A percentile compares a stretch with the other conserved stretches of the same genome.
phyloP scores from a whole-genome alignment of 192 early-diverging fungal species.

The Podila epicladia region DNA sequence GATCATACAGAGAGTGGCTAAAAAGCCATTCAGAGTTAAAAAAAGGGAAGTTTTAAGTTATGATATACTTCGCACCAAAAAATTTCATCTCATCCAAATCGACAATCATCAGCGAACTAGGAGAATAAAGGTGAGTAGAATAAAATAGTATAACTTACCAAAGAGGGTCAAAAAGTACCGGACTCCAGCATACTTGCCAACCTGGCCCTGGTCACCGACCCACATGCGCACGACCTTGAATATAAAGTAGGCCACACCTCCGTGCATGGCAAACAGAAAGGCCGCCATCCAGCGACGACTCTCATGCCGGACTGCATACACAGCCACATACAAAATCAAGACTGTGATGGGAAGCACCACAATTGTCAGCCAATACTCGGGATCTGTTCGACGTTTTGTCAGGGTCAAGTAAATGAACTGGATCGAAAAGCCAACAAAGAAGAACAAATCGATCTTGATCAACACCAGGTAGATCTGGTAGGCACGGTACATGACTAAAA shows the following conservation, averaged over 20 bases:
- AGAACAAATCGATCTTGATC: constrained; percentile 88
- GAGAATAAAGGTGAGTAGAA: not conserved
- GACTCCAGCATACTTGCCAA: constrained; percentile 60
- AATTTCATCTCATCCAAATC: not conserved
- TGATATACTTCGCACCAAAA: constrained; percentile 10
- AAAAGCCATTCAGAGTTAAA: not conserved
- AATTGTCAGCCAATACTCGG: constrained; percentile 63
- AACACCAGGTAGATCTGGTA: constrained; percentile 83
- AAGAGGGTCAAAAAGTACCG: constrained; percentile 76
- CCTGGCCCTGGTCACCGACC: constrained; percentile 27
- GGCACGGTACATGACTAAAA: constrained; percentile 64
- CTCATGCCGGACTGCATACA: constrained; percentile 77
- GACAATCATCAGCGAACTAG: constrained; percentile 2
- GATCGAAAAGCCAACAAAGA: constrained; percentile 81
- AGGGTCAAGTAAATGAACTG: constrained; percentile 79
- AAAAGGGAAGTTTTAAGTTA: constrained; percentile 1
- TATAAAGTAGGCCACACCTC: constrained; percentile 76
- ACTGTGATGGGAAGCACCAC: constrained; percentile 68
- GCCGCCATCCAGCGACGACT: constrained; percentile 65
- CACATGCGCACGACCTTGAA: constrained; percentile 73
- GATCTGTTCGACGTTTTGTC: constrained; percentile 55
- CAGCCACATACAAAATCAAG: constrained; percentile 68
- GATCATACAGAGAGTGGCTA: constrained; percentile 59
- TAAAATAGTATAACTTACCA: constrained; percentile 49
- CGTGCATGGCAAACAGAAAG: constrained; percentile 68